Percentiles rank a stretch among this genome's conserved stretches.
Conservation (phyloP, 352 stramenopile genomes). For the Pythium dissimile region DNA sequence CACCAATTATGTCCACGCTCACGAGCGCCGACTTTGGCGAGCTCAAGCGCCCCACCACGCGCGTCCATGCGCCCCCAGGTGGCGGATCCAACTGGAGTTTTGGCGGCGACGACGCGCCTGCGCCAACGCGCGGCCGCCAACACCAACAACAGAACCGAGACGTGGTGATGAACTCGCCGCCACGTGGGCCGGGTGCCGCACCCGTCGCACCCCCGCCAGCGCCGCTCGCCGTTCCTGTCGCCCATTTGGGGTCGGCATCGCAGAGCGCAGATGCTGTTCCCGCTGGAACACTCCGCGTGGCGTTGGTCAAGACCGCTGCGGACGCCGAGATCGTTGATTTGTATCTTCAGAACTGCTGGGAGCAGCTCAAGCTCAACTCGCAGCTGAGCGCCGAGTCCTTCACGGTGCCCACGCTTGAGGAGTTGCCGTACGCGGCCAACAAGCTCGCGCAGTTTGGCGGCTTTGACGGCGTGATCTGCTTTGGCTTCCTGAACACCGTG, state of each 20-base stretch:
- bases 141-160: constrained; percentile 23
- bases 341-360: constrained; percentile 63
- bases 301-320: constrained; percentile 71
- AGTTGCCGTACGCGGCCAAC: constrained; percentile 80
- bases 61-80: constrained; percentile 73
- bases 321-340: constrained; percentile 72
- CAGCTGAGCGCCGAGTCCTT: constrained; percentile 55
- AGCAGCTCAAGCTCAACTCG: constrained; percentile 33
- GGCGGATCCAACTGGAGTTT: constrained; percentile 83
- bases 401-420: constrained; percentile 60
- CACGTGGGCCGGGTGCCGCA: constrained; percentile 19
- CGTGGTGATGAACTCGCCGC: constrained; percentile 40
- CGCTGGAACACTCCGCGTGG: constrained; percentile 38
- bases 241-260: constrained; percentile 2
- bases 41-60: constrained; percentile 80
- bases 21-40: constrained; percentile 81
- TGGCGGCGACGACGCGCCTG: constrained; percentile 27
- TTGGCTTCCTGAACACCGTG: constrained; percentile 68
- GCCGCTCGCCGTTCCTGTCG: constrained; percentile 5
- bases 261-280: constrained; percentile 1
- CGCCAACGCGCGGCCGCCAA: constrained; percentile 23
- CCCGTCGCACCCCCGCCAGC: constrained; percentile 25
- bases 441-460: constrained; percentile 65
- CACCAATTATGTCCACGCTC: constrained; percentile 65
- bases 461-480: constrained; percentile 75